A percentile compares a stretch with the other conserved stretches of the same genome.
These are phyloP conservation scores for Vitis labrusca DNA, from an alignment of 164 flowering plant genomes.

Conservation along the genomic window DNA sequence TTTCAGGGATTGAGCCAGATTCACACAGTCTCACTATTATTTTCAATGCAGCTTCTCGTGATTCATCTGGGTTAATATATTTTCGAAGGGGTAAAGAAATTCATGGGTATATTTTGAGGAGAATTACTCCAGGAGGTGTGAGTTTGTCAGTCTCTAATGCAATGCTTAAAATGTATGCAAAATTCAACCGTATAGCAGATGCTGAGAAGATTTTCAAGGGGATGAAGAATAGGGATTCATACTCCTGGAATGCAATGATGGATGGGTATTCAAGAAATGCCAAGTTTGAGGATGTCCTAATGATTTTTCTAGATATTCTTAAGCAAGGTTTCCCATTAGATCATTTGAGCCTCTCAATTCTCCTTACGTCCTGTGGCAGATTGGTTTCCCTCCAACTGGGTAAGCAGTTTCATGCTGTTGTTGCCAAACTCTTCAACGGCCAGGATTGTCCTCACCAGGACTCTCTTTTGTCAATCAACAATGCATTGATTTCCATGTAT, in stretches of 20 bases:
- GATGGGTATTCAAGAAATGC: conserved; percentile 36
- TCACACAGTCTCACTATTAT: conserved; percentile 27
- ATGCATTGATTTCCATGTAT: conserved; percentile 37
- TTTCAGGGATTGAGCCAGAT: conserved; percentile 28
- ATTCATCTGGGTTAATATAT: conserved; percentile 8
- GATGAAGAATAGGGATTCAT: conserved; percentile 25
- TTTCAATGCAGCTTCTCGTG: conserved; percentile 22
- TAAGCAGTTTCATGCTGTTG: conserved; percentile 28
- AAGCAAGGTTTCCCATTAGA: conserved; percentile 18
- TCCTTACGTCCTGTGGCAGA: conserved; percentile 33
- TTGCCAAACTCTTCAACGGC: conserved; percentile 10
- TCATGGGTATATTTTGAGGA: conserved; percentile 34
- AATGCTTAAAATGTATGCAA: conserved; percentile 32
- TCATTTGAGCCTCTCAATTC: conserved; percentile 30
- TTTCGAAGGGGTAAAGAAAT: conserved; percentile 20
- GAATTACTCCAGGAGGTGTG: neutral
- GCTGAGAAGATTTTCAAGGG: conserved; percentile 27
- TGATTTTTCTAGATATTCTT: conserved; percentile 24
- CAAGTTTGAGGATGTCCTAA: conserved; percentile 8
- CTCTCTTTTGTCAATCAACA: conserved; percentile 21
- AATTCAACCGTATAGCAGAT: conserved; percentile 12
- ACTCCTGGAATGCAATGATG: conserved; percentile 41
- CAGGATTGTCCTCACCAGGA: neutral
- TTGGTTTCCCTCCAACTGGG: conserved; percentile 27
- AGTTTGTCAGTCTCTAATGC: conserved; percentile 23